phyloP scores from a whole-genome alignment of 2,329 filamentous ascomycete species.

The Trichophyton verrucosum region DNA sequence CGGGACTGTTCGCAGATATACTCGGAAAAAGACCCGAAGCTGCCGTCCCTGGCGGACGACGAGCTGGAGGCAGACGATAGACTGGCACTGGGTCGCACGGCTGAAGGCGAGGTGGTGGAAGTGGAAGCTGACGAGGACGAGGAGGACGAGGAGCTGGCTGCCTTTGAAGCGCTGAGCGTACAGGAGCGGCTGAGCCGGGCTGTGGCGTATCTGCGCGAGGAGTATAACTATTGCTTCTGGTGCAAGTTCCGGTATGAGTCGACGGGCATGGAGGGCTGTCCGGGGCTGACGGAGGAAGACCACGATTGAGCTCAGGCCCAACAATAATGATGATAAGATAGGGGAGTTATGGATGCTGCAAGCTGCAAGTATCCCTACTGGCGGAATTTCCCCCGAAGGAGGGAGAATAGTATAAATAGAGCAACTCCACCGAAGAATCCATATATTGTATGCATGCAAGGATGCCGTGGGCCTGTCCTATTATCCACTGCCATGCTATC shows the following conservation, averaged over 20 bases:
- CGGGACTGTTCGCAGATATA: slow-evolving; percentile 22
- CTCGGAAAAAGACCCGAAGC: slow-evolving; percentile 19
- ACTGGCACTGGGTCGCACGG: slow-evolving; percentile 22
- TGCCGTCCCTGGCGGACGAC: slow-evolving; percentile 42
- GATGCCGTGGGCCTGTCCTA: not conserved
- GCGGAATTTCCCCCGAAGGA: no score
- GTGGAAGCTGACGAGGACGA: slow-evolving; percentile 41
- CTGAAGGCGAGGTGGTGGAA: slow-evolving; percentile 28
- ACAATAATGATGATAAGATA: no score
- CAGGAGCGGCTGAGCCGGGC: slow-evolving; percentile 55
- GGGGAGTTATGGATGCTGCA: no score
- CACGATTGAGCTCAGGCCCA: slow-evolving; percentile 40
- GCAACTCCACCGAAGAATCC: not conserved
- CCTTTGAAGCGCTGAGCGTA: slow-evolving; percentile 58
- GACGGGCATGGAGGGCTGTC: slow-evolving; percentile 73
- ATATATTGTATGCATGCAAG: not conserved
- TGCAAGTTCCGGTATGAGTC: slow-evolving; percentile 71
- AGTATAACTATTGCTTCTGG: slow-evolving; percentile 85
- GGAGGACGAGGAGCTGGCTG: slow-evolving; percentile 65
- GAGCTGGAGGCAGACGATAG: slow-evolving; percentile 59
- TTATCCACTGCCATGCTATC: not conserved
- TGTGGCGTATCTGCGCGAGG: slow-evolving; percentile 56
- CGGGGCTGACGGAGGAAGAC: slow-evolving; percentile 76
- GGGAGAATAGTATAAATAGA: no score
- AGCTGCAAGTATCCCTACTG: no score